Evolutionary conservation across 2,329 filamentous ascomycete genomes (phyloP), one percentile per base, ranked within the genome.

Genomic region (Diplodia seriata): DNA sequence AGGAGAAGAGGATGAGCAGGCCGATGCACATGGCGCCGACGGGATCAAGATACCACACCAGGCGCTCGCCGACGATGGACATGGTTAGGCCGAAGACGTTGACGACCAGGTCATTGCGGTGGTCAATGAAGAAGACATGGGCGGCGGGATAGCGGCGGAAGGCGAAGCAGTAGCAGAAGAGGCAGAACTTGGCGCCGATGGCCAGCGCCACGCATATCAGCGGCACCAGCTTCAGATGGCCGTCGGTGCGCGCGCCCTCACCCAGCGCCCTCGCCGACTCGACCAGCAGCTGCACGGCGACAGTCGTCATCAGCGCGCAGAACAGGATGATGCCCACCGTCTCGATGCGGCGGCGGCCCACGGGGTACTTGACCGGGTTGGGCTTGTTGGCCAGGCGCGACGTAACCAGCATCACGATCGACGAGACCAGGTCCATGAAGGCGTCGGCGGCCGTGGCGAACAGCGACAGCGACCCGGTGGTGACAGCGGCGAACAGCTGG

Each of bases 391-490:
- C 87, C 77, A 89, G 76, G 31, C 82, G 83, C 4, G 86, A 87
- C 0, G 87, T 89, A 69, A 85, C 78, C 69, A 88, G 82, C 82
- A 90, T 88, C 59, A 89, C 86, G 51, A 85, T 82, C 0, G 87
- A 89, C 38, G 86, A 89, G 12, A 90, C 85, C 47, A 89, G 83
- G 73, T 90, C 87, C 84, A 90, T 86, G 75, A 88, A 88, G 5
- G 87, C 87, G 78, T 90, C 87, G 54, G 88, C 87, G 31, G 88
- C 85, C n/a, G 87, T 89, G 18, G 87, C 87, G 70, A 90, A 88
- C 23, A 90, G 81, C 1, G 87, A 86, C 69, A 90, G 80, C 18
- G 87, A 89, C 12, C 85, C 85, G 0, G 85, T 87, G 40, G 84
- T 84, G 65, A 87, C 77, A 63, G 85, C 85, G 51, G 85, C 86